Percentiles rank a stretch among this genome's conserved stretches.
Evolutionary conservation across 108 stramenopile genomes (phyloP).

Genomic region (Mediolabrus comicus): DNA sequence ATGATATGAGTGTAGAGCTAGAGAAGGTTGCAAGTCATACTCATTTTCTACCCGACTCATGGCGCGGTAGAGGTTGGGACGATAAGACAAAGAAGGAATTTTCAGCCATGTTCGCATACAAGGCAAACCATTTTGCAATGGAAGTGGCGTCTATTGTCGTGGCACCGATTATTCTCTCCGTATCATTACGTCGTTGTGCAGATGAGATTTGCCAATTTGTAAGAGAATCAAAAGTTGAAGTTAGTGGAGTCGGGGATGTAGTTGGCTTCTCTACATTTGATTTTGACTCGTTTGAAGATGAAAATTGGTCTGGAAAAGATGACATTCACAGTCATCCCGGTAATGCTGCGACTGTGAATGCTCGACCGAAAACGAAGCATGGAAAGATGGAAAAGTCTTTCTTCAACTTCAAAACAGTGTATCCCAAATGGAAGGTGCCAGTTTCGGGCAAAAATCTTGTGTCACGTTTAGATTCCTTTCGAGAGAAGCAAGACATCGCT

Average conservation of each 20-base stretch:
- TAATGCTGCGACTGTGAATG: neutral
- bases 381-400: constrained; percentile 88
- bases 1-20: constrained; percentile 70
- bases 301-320: constrained; percentile 66
- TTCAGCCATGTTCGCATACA: constrained; percentile 80
- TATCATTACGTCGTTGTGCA: constrained; percentile 85
- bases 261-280: constrained; percentile 93
- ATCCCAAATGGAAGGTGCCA: constrained; percentile 70
- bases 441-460: constrained; percentile 62
- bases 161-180: constrained; percentile 86
- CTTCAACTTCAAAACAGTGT: constrained; percentile 68
- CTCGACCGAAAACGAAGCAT: constrained; percentile 56
- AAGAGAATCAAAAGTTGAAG: constrained; percentile 68
- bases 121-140: constrained; percentile 70
- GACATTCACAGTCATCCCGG: neutral
- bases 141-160: constrained; percentile 85
- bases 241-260: constrained; percentile 86
- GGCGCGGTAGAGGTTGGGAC: constrained; percentile 75
- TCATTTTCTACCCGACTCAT: constrained; percentile 88
- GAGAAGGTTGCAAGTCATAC: constrained; percentile 78
- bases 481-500: constrained; percentile 47
- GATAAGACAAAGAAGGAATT: constrained; percentile 62
- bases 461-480: constrained; percentile 57
- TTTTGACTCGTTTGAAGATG: constrained; percentile 82
- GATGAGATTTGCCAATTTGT: constrained; percentile 84